These are phyloP conservation scores for Zymoseptoria ardabiliae DNA, from an alignment of 2,329 filamentous ascomycete genomes.

Conservation along the genomic window DNA sequence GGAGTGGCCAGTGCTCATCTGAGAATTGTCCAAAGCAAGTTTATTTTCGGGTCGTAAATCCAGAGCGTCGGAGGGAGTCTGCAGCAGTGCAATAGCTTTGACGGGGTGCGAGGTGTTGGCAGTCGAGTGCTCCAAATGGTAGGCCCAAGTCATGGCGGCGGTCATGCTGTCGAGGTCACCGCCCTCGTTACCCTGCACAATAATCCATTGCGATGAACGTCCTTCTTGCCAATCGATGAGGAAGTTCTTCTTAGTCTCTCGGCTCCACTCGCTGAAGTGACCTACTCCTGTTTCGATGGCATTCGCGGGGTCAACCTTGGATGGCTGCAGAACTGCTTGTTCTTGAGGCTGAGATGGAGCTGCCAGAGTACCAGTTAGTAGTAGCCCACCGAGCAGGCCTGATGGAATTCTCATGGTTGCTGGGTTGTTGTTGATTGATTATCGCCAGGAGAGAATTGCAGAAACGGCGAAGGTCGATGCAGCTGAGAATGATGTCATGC, in stretches of 20 bases:
- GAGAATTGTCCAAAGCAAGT: conserved; percentile 38
- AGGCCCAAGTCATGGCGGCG: conserved; percentile 42
- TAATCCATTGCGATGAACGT: conserved; percentile 36
- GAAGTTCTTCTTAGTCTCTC: conserved; percentile 40
- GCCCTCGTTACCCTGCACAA: conserved; percentile 42
- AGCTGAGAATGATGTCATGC: background rate
- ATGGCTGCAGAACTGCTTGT: conserved; percentile 5
- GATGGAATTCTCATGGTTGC: background rate
- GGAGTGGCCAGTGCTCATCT: conserved; percentile 41
- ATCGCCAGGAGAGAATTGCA: background rate
- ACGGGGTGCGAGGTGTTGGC: conserved; percentile 36
- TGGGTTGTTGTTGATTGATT: background rate
- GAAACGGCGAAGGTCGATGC: background rate
- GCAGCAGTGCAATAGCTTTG: conserved; percentile 42
- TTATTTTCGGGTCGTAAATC: conserved; percentile 44
- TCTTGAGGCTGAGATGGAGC: conserved; percentile 4
- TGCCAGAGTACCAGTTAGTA: background rate
- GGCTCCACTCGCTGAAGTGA: conserved; percentile 45
- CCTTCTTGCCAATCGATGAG: conserved; percentile 42
- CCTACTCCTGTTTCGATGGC: conserved; percentile 39
- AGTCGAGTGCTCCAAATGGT: conserved; percentile 41
- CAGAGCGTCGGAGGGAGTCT: conserved; percentile 40
- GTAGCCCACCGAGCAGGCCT: background rate
- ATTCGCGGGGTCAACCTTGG: conserved; percentile 8
- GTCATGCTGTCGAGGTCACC: conserved; percentile 41